phyloP scores from a whole-genome alignment of 2,329 filamentous ascomycete genomes.

The Monosporascus sp. region DNA sequence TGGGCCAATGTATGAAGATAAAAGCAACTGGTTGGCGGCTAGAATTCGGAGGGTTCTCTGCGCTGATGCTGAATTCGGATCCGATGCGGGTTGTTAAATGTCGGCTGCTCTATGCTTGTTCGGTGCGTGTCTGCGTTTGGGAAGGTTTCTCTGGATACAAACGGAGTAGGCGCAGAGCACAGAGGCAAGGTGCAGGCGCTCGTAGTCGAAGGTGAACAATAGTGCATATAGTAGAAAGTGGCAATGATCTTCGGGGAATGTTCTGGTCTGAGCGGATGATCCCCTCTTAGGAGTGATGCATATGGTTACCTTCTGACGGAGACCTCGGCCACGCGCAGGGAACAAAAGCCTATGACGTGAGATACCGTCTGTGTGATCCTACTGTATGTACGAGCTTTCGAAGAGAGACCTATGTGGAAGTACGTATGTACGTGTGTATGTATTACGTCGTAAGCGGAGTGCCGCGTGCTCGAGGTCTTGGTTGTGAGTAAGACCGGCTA shows the following conservation, averaged over 20 bases:
- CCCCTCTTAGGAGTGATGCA: background rate
- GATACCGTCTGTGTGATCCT: background rate
- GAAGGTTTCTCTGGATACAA: background rate
- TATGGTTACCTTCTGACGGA: background rate
- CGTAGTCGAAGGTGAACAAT: background rate
- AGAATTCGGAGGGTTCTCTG: background rate
- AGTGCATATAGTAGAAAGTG: background rate
- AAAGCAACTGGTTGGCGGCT: background rate
- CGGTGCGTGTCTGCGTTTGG: background rate
- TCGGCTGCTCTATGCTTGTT: background rate
- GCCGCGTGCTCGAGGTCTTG: too few species aligned
- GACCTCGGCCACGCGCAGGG: background rate
- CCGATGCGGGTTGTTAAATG: background rate
- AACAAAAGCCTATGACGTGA: background rate
- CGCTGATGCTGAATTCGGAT: background rate
- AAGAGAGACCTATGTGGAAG: background rate
- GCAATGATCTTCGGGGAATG: background rate
- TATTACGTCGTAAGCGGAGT: too few species aligned
- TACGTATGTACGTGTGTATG: too few species aligned
- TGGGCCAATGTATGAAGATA: background rate
- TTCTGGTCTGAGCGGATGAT: background rate
- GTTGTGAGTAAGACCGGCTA: too few species aligned
- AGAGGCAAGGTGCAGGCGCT: background rate
- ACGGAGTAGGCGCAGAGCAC: too few species aligned
- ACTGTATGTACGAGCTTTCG: background rate